These are phyloP conservation scores for Amphichorda felina DNA, from an alignment of 2,329 filamentous ascomycete species.

Conservation along the genomic window DNA sequence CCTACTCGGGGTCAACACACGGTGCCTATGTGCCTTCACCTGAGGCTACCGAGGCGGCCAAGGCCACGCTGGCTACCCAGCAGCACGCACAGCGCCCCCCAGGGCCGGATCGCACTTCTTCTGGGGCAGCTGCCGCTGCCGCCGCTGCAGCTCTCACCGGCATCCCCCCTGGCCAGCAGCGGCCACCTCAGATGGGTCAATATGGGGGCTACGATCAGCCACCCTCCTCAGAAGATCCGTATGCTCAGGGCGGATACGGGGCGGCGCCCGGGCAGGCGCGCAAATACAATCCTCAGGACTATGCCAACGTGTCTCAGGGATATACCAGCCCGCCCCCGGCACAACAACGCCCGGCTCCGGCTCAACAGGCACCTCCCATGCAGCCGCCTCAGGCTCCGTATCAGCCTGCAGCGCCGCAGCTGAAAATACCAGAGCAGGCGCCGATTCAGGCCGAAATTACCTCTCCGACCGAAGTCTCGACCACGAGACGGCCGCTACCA, in stretches of 20 bases:
- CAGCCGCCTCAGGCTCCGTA: constrained; percentile 20
- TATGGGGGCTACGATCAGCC: constrained; percentile 20
- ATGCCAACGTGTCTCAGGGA: constrained; percentile 46
- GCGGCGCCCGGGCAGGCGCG: constrained; percentile 24
- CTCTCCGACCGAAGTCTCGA: constrained; percentile 13
- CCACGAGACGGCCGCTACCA: constrained; percentile 49
- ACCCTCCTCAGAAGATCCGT: constrained; percentile 23
- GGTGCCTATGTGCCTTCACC: constrained; percentile 14
- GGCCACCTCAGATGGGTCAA: constrained; percentile 19
- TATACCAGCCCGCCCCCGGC: constrained; percentile 23
- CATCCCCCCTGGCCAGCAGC: constrained; percentile 11
- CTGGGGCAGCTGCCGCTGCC: constrained; percentile 43
- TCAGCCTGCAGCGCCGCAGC: constrained; percentile 12
- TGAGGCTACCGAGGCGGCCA: constrained; percentile 52
- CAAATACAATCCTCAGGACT: constrained; percentile 69
- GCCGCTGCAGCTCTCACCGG: constrained; percentile 46
- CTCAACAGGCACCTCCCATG: constrained; percentile 17
- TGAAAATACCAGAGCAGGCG: constrained; percentile 14
- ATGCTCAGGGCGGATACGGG: constrained; percentile 18
- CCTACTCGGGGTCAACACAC: constrained; percentile 18
- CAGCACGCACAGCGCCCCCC: constrained; percentile 25
- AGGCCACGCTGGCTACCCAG: constrained; percentile 46
- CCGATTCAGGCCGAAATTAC: constrained; percentile 15
- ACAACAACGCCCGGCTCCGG: constrained; percentile 22
- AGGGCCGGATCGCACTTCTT: constrained; percentile 38